Base-by-base conservation (phyloP, 2,329 filamentous ascomycete genomes). In the Penicillium sp. region DNA sequence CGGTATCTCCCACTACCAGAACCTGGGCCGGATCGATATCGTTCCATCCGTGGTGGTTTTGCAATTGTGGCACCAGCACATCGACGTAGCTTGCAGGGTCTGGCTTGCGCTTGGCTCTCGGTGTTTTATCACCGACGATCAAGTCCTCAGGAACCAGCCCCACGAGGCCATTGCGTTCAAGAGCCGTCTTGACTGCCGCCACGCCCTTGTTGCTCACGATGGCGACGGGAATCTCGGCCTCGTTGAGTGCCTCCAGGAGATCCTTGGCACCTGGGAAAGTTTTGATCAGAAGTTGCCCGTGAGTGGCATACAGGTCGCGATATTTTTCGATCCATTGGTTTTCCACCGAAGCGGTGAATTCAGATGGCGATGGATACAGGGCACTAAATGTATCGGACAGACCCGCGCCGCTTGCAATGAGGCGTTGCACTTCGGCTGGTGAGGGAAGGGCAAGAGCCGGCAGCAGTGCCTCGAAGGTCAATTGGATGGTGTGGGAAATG, bases 151-250 rank as follows among this genome's bases (percentile, higher is more conserved):
- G 50, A 11, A 54, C 45, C 9, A 35, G 47, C 9, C 43, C 45
- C n/a, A 26, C 36, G 5, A 56, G 35, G 5, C 43, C 43, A 41
- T 50, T 48, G 4, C 43, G 45, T 9, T 46, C 25, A n/a, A 56
- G 46, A 1, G 53, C 52, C 1, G 52, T 52, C 34, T 48, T 53
- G 6, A 63, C 51, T 0, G 58, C 53, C 0, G 47, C 48, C 3
- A 58, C 52, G 2, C 47, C 53, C 39, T 62, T 62, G 29, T 63
- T 62, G 32, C 58, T 62, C 7, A 62, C 49, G 34, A 62, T 60
- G 1, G 56, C 53, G 28, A 59, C 46, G 27, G 54, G 52, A 7
- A 61, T 39, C 1, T 49, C 37, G 6, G 36, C 48, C 3, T 39
- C 33, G 11, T 45, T 47, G 3, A 61, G 42, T 5, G 46, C 29